Evolutionary conservation across 2,329 filamentous ascomycete species (phyloP).

Genomic region (Aspergillus brunneoviolaceus): DNA sequence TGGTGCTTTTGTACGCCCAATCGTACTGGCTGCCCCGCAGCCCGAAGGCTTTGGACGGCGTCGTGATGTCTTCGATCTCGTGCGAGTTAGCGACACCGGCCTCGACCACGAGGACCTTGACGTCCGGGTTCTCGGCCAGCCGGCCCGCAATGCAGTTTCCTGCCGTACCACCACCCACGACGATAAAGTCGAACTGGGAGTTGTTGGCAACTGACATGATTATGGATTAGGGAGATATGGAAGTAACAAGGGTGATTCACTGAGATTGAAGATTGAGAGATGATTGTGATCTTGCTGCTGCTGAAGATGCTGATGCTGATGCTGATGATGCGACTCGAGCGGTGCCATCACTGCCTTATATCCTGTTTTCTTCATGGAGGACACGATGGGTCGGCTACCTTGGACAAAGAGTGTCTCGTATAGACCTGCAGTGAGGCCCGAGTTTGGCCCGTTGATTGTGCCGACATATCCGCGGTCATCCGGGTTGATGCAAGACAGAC

Average conservation of each 20-base stretch:
- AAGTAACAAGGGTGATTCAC: background rate
- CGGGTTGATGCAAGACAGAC: background rate
- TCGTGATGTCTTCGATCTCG: slow-evolving; percentile 55
- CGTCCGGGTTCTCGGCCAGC: slow-evolving; percentile 52
- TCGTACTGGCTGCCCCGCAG: slow-evolving; percentile 59
- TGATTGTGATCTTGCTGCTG: background rate
- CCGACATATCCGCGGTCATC: background rate
- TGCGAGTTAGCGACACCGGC: slow-evolving; percentile 47
- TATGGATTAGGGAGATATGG: background rate
- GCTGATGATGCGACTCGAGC: background rate
- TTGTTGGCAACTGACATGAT: slow-evolving; percentile 16
- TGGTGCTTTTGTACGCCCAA: slow-evolving; percentile 62
- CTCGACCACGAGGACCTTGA: slow-evolving; percentile 40
- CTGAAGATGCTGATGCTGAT: background rate
- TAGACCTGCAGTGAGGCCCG: background rate
- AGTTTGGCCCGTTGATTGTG: background rate
- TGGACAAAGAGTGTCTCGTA: background rate
- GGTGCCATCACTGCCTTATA: background rate
- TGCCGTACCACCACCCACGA: slow-evolving; percentile 39
- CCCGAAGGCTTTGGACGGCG: slow-evolving; percentile 56
- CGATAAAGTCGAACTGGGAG: slow-evolving; percentile 29
- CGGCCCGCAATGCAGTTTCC: slow-evolving; percentile 49
- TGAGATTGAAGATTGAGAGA: background rate
- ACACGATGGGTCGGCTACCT: background rate
- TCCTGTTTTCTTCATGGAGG: background rate